Evolutionary conservation across 352 stramenopile genomes (phyloP).

Genomic region (Phytopythium mirpurense): DNA sequence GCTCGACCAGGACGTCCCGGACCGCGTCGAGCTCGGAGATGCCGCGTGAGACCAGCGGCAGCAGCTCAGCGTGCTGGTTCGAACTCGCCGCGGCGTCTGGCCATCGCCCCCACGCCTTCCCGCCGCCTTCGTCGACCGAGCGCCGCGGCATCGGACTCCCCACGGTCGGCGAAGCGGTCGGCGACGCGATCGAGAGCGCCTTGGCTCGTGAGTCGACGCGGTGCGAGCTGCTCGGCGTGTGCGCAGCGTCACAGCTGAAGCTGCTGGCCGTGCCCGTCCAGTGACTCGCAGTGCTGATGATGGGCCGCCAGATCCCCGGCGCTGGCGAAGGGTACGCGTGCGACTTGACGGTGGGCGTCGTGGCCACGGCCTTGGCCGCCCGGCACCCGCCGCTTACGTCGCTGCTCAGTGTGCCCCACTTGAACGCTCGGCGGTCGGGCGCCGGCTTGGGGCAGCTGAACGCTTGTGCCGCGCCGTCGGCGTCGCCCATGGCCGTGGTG

Average conservation of each 20-base stretch:
- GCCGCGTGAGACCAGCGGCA: slow-evolving; percentile 18
- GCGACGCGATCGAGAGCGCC: background rate
- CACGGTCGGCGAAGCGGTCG: background rate
- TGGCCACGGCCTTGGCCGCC: slow-evolving; percentile 2
- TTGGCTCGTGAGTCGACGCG: background rate
- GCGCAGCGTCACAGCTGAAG: background rate
- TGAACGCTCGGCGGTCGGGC: slow-evolving; percentile 3
- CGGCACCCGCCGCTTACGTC: background rate
- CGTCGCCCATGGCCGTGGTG: background rate
- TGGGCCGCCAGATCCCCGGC: slow-evolving; percentile 3
- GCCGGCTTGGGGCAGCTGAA: slow-evolving; percentile 18
- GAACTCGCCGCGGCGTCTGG: background rate
- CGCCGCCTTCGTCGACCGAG: background rate
- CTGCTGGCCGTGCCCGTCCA: background rate
- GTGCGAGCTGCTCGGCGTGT: background rate
- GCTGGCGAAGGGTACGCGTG: background rate
- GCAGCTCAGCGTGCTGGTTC: slow-evolving; percentile 23
- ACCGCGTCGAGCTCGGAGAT: slow-evolving; percentile 30
- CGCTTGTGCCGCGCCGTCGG: slow-evolving; percentile 6
- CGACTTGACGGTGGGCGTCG: slow-evolving; percentile 8
- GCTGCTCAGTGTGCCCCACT: background rate
- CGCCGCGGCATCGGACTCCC: background rate
- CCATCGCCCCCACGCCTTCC: background rate
- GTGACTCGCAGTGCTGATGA: slow-evolving; percentile 6
- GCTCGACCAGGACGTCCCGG: slow-evolving; percentile 47